Evolutionary conservation across 2,329 filamentous ascomycete genomes (phyloP), one percentile per base, ranked within the genome.

Genomic region (Neopestalotiopsis sp.): DNA sequence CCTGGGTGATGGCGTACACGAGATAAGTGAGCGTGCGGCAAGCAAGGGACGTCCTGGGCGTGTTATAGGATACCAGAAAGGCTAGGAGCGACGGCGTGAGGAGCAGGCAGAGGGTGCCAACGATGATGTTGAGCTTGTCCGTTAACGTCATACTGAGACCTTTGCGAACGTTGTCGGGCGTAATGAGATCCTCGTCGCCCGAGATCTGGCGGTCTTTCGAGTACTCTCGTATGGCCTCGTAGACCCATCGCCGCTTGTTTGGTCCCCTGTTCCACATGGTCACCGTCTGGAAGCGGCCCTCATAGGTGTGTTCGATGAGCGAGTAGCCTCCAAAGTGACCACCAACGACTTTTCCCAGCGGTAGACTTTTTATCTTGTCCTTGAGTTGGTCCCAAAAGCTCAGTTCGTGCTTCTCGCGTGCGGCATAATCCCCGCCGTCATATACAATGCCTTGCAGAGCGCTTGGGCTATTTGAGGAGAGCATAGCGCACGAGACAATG

Each of bases 11-110:
- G 40, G 74, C 75, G 65, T 80, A 81, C 14, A 79, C 58, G 4
- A 79, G 70, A 61, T 79, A 79, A 2, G 76, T 79, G 40, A 80
- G 60, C 52, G 72, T 78, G 14, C 79, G 74, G 56, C 78, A 81
- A 7, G 77, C 76, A 3, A 80, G 72, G 9, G 78, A 78, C 4
- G 72, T 70, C 10, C 73, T 69, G 1, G 78, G 79, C 34, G 78
- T 80, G 68, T 77, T 76, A 59, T 77, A 80, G 17, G 77, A 78
- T 1, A 75, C 75, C 4, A 80, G 67, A 67, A 79, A 79, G 1
- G 79, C 78, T 38, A 81, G 74, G 45, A 72, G 56, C 34, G 75
- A 78, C 5, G 79, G 76, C 6, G 70, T 70, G 2, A 78, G 62
- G 13, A 77, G 67, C 7, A 77, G 70, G 49, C 74, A 74, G 6